phyloP scores from a whole-genome alignment of 371 early-diverging fungal species.

The Catenaria anguillulae region DNA sequence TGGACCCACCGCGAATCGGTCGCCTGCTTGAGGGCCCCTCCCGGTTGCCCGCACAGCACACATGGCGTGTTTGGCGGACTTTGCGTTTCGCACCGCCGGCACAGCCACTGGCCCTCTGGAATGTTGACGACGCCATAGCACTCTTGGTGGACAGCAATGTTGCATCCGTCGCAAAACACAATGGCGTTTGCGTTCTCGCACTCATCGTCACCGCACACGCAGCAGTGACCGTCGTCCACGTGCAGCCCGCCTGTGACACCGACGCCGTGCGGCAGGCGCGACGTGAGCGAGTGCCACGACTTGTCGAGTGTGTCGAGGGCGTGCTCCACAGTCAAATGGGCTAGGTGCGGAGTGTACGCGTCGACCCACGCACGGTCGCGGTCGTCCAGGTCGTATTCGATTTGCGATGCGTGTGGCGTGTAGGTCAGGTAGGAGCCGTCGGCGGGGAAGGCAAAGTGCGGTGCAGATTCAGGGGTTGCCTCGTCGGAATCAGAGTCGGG shows the following conservation, averaged over 20 bases:
- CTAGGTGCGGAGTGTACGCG: conserved; percentile 41
- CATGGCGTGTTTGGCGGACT: conserved; percentile 55
- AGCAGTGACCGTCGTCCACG: conserved; percentile 23
- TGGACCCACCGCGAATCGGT: conserved; percentile 88
- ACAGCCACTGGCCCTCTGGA: conserved; percentile 98
- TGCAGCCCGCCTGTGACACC: neutral
- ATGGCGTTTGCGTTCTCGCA: conserved; percentile 95
- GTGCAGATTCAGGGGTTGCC: neutral
- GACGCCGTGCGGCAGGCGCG: conserved; percentile 13
- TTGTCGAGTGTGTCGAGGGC: conserved; percentile 88
- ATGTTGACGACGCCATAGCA: conserved; percentile 99
- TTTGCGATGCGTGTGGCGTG: conserved; percentile 28
- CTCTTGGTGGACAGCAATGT: conserved; percentile 97
- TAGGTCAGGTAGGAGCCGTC: conserved; percentile 70
- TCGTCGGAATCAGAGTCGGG: neutral
- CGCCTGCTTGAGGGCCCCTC: conserved; percentile 95
- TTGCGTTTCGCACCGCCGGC: conserved; percentile 74
- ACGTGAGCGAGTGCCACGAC: conserved; percentile 82
- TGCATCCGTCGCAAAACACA: conserved; percentile 98
- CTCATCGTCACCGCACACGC: conserved; percentile 90
- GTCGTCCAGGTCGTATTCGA: conserved; percentile 97
- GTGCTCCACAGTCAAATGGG: conserved; percentile 54
- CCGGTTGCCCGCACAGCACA: conserved; percentile 70
- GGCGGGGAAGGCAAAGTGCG: conserved; percentile 16
- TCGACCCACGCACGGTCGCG: neutral